Evolutionary conservation across 352 stramenopile genomes (phyloP), one percentile per base, ranked within the genome.

Genomic region (Globisporangium polare): DNA sequence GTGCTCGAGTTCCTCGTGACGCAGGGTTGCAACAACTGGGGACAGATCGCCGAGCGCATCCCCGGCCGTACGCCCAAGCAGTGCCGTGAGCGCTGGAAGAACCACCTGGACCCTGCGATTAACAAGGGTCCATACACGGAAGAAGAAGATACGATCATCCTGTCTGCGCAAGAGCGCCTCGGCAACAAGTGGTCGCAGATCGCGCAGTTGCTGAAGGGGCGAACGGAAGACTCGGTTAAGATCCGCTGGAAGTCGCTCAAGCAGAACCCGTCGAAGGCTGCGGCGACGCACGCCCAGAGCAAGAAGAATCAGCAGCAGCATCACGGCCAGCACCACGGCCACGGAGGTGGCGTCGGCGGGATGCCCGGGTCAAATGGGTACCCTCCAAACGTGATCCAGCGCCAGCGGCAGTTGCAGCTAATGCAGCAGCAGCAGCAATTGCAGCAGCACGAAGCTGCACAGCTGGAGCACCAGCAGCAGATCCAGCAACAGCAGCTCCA

Each of bases 141-240:
- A 66, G 82, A 97, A 35, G 96, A 99, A 73, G 96, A 99, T 71
- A 80, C 85, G 15, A 79, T 96, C 15, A 98, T 99, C 51, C 75
- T 99, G 0, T 76, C 84, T 4, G 87, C 80, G 37, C 94, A 98
- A 59, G 80, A 86, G 42, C 84, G 83, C 22, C 84, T 98, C 12
- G 96, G 96, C 39, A 99, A 98, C 74, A 95, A 96, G 55, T 99
- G 96, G 96, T 96, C 92, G 1, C 89, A 98, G 63, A 98, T 99
- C 69, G 88, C 96, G 18, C 96, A 98, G 66, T 75, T 96, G 39
- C 71, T 98, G 5, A 87, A 89, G 49, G 95, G 92, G 2, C 82
- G 92, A 22, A 95, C 87, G 2, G 91, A 98, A 41, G 93, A 98
- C 66, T 94, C 92, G n/a, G 91, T 98, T 24, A 98, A 98, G 72